Conservation (phyloP, 192 early-diverging fungal genomes). For the Umbelopsis isabellina region DNA sequence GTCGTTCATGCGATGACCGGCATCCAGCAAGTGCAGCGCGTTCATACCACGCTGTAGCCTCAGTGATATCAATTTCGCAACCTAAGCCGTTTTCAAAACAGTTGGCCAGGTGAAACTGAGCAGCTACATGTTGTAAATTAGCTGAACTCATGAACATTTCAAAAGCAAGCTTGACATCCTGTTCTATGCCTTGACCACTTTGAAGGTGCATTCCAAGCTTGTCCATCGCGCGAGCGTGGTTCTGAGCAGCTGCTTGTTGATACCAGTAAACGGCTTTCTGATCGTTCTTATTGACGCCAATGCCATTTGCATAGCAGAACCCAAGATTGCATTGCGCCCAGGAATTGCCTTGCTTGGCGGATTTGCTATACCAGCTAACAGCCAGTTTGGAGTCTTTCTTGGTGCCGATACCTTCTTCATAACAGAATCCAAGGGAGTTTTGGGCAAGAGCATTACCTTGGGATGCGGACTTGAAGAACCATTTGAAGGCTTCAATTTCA, state of each 20-base stretch:
- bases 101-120: slow-evolving; percentile 55
- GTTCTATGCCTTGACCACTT: slow-evolving; percentile 51
- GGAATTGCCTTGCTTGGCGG: slow-evolving; percentile 72
- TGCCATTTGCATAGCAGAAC: slow-evolving; percentile 76
- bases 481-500: slow-evolving; percentile 55
- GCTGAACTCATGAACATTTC: slow-evolving; percentile 66
- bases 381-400: slow-evolving; percentile 60
- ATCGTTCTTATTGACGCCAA: slow-evolving; percentile 63
- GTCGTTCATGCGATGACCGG: slow-evolving; percentile 35
- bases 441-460: slow-evolving; percentile 77
- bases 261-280: slow-evolving; percentile 62
- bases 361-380: slow-evolving; percentile 64
- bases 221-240: slow-evolving; percentile 59
- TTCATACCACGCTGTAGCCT: slow-evolving; percentile 40
- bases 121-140: slow-evolving; percentile 61
- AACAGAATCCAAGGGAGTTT: slow-evolving; percentile 80
- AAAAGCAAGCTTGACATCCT: slow-evolving; percentile 49
- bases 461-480: slow-evolving; percentile 67
- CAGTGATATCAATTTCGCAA: slow-evolving; percentile 22
- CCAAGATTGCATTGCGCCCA: slow-evolving; percentile 87
- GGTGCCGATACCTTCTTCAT: slow-evolving; percentile 77
- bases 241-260: slow-evolving; percentile 56
- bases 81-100: slow-evolving; percentile 53
- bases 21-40: slow-evolving; percentile 34
- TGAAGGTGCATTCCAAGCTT: slow-evolving; percentile 57